Conservation (phyloP, 768 basidiomycete genomes). For the Hypholoma sublateritium region DNA sequence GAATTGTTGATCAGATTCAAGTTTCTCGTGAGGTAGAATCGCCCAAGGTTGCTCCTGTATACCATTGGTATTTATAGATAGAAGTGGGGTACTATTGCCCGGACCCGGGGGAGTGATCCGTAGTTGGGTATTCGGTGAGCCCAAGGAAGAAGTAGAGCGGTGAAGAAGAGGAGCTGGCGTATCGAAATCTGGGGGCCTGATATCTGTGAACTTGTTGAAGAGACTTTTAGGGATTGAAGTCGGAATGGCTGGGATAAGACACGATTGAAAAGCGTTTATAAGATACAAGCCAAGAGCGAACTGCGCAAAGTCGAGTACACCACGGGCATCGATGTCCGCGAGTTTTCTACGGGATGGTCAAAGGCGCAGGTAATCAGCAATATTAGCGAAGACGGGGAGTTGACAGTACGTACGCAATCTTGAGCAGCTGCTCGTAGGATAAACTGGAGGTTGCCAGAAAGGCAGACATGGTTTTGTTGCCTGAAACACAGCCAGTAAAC, state of each 20-base stretch:
- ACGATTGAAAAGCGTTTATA: conserved; percentile 41
- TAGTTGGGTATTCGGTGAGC: conserved; percentile 5
- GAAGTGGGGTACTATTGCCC: conserved; percentile 1
- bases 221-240: conserved; percentile 29
- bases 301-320: conserved; percentile 61
- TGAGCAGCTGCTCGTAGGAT: conserved; percentile 54
- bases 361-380: neutral
- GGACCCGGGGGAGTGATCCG: conserved; percentile 1
- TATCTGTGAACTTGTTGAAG: conserved; percentile 26
- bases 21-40: conserved; percentile 26
- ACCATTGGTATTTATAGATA: neutral
- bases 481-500: conserved; percentile 25
- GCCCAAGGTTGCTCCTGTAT: conserved; percentile 21
- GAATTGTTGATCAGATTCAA: conserved; percentile 31
- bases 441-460: conserved; percentile 60
- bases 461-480: conserved; percentile 58
- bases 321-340: conserved; percentile 57
- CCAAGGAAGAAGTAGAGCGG: conserved; percentile 3
- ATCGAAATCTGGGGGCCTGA: neutral
- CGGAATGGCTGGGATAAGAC: conserved; percentile 32
- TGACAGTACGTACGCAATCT: conserved; percentile 51
- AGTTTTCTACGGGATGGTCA: conserved; percentile 45
- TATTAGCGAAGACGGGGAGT: neutral
- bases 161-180: neutral
- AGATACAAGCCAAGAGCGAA: conserved; percentile 75